Evolutionary conservation across 805 yeast species (phyloP).

Genomic region (Pichia thaimueangensis): DNA sequence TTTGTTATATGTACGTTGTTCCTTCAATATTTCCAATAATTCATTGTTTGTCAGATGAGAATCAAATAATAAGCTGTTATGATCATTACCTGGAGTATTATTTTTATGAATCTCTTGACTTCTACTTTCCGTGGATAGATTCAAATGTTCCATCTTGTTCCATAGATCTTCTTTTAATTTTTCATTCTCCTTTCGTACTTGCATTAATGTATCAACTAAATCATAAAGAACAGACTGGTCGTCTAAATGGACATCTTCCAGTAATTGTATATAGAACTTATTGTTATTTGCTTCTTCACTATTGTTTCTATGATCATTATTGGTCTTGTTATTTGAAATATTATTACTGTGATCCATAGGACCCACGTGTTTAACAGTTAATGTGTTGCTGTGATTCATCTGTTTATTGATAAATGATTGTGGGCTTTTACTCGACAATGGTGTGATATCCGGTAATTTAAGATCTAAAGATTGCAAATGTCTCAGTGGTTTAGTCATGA

Average conservation of each 20-base stretch:
- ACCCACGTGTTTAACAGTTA: not conserved
- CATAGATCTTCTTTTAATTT: slow-evolving; percentile 23
- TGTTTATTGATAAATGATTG: too few species aligned
- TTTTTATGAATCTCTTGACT: not conserved
- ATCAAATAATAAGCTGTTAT: slow-evolving; percentile 5
- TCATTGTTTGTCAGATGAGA: not conserved
- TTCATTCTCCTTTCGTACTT: slow-evolving; percentile 17
- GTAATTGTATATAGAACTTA: slow-evolving; percentile 2
- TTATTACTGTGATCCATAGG: not conserved
- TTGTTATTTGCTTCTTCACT: not conserved
- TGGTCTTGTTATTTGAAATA: not conserved
- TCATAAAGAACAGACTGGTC: slow-evolving; percentile 17
- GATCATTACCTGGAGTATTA: not conserved
- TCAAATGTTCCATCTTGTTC: slow-evolving; percentile 16
- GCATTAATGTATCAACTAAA: slow-evolving; percentile 20
- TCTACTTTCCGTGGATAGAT: not conserved
- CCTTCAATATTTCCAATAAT: not conserved
- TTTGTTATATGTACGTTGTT: slow-evolving; percentile 1
- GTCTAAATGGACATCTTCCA: slow-evolving; percentile 16
- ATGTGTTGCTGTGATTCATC: too few species aligned
- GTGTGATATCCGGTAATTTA: not conserved
- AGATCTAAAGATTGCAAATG: not conserved
- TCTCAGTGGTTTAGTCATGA: not conserved
- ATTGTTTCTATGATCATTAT: not conserved
- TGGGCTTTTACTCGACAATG: not conserved